Evolutionary conservation across 2,329 filamentous ascomycete species (phyloP).

Genomic region (Colletotrichum sp.): DNA sequence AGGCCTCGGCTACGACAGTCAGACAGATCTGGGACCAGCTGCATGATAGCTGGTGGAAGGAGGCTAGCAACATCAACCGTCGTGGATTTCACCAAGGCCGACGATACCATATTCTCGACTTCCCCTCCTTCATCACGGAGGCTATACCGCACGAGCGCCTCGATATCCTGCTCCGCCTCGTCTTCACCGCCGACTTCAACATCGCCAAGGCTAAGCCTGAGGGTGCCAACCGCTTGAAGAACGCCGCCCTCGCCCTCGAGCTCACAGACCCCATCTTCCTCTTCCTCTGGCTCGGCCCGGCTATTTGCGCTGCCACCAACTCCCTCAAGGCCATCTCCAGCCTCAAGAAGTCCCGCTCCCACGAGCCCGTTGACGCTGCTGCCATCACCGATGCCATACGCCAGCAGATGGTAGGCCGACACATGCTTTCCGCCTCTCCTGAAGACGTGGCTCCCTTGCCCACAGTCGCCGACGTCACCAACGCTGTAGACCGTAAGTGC

Average conservation of each 20-base stretch:
- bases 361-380: background rate
- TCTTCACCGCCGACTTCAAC: background rate
- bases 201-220: background rate
- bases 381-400: background rate
- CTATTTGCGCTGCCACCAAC: background rate
- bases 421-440: background rate
- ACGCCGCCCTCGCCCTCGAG: background rate
- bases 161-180: background rate
- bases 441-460: background rate
- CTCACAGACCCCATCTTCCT: background rate
- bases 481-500: background rate
- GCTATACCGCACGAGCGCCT: background rate
- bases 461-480: background rate
- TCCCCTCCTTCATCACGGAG: background rate
- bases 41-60: background rate
- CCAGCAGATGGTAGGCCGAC: background rate
- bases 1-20: background rate
- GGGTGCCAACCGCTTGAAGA: background rate
- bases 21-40: background rate
- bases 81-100: background rate
- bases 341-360: background rate
- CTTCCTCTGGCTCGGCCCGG: background rate
- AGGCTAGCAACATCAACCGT: background rate
- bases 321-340: background rate
- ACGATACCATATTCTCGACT: background rate